A percentile compares a stretch with the other conserved stretches of the same genome.
Conservation (phyloP, 352 stramenopile species). For the Thalassiosira mediterranea region DNA sequence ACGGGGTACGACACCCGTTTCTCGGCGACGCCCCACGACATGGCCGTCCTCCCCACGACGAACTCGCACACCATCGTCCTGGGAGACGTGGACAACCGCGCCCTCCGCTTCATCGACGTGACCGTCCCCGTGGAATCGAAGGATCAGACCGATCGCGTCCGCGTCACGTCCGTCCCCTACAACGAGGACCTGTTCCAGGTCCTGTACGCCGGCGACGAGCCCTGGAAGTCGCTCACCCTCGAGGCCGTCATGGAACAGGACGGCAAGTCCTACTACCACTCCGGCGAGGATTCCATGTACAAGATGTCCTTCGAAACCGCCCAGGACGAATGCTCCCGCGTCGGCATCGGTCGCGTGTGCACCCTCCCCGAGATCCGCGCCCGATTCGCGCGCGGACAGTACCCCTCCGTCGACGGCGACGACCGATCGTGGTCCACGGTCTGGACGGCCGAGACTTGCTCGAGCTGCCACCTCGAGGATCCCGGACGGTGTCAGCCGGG, state of each 20-base stretch:
- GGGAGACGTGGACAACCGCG: conserved; percentile 47
- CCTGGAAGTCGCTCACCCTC: conserved; percentile 17
- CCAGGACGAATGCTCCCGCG: conserved; percentile 32
- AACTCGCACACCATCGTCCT: conserved; percentile 37
- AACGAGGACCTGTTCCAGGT: conserved; percentile 49
- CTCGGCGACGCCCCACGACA: conserved; percentile 40
- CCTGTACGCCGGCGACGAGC: conserved; percentile 43
- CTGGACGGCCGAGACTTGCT: conserved; percentile 44
- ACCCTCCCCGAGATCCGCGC: conserved; percentile 44
- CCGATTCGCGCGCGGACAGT: conserved; percentile 41
- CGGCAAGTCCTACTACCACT: conserved; percentile 50
- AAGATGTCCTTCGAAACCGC: conserved; percentile 34
- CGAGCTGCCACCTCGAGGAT: conserved; percentile 33
- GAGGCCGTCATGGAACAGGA: conserved; percentile 45
- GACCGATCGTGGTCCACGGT: conserved; percentile 34
- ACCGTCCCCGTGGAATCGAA: conserved; percentile 35
- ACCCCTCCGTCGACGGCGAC: conserved; percentile 24
- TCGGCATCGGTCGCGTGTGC: conserved; percentile 43
- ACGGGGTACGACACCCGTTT: conserved; percentile 33
- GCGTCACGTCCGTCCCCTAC: conserved; percentile 30
- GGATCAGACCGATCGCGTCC: conserved; percentile 22
- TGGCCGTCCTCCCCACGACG: conserved; percentile 29
- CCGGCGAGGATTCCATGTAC: conserved; percentile 21
- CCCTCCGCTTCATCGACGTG: conserved; percentile 44
- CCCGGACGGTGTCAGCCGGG: conserved; percentile 26